phyloP scores from a whole-genome alignment of 176 grass and related monocot genomes.

The Carex littledalei region DNA sequence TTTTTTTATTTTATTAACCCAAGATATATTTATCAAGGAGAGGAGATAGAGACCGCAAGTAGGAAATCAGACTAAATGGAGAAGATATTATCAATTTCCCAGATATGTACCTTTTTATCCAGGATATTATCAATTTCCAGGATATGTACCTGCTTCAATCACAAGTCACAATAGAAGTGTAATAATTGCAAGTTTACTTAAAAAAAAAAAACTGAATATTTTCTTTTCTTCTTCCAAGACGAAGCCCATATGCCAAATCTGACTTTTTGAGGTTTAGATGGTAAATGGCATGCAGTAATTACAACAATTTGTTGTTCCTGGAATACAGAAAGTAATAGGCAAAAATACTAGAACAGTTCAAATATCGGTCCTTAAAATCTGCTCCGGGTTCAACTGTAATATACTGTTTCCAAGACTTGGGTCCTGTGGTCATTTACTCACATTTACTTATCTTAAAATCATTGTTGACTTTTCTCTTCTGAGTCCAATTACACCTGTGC shows the following conservation, averaged over 20 bases:
- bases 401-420: not conserved
- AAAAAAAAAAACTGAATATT: too few species aligned
- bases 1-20: not conserved
- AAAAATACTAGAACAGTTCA: not conserved
- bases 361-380: not conserved
- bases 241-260: not conserved
- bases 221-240: not conserved
- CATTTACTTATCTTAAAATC: not conserved
- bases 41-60: not conserved
- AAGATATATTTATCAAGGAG: not conserved
- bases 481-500: too few species aligned
- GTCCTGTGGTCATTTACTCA: not conserved
- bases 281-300: not conserved
- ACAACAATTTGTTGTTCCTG: not conserved
- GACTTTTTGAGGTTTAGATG: not conserved
- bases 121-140: not conserved
- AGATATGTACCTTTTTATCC: not conserved
- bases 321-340: not conserved
- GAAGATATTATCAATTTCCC: not conserved
- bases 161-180: too few species aligned
- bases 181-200: not conserved
- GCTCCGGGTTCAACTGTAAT: not conserved
- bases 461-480: not conserved
- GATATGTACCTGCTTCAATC: too few species aligned
- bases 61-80: too few species aligned